Base-by-base conservation (phyloP, 495 filamentous ascomycete species). In the Hyaloscypha finlandica region DNA sequence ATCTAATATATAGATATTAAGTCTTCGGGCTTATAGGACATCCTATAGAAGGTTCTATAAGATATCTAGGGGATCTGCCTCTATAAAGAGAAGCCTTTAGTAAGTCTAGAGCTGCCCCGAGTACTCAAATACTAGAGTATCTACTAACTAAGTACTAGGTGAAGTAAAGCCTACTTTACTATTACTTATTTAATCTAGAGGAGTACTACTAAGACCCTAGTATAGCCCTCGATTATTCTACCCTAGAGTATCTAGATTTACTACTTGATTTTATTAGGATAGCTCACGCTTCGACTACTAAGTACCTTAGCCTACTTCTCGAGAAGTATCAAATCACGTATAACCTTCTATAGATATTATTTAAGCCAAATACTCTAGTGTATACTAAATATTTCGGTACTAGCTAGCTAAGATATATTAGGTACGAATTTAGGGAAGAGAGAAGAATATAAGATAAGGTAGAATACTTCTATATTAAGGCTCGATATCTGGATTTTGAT, bases 221-320 rank as follows among this genome's bases (percentile, higher is more conserved):
- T 25, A 53, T 25, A 58, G 30, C 22, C 55, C 4, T 58, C 3
- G 6, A 58, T 58, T 32, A 58, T 58, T 58, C 30, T 58, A 58
- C 55, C 19, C 30, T 58, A 29, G 30, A 58, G 30, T 32, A 58
- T 58, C 55, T 58, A 5, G 55, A 58, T 58, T 58, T 58, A 32
- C 30, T 58, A 58, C 30, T 58, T 9, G 4, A 58, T 33, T 58
- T 58, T 58, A 58, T 58, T 33, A 30, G 25, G 19, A 58, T 32
- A 58, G 14, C 8, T 32, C 32, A 58, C 32, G 6, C 19, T 58
- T 58, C 4, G 4, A 58, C 4, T 30, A 58, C 19, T 19, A 22
- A 58, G 30, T 4, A 4, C 22, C 30, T 58, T 32, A 32, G 25
- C 8, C 25, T 16, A 58, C 22, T 58, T 58, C 25, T 58, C 22